Evolutionary conservation across 495 filamentous ascomycete species (phyloP), one percentile per base, ranked within the genome.

Genomic region (Hamigera avellanea): DNA sequence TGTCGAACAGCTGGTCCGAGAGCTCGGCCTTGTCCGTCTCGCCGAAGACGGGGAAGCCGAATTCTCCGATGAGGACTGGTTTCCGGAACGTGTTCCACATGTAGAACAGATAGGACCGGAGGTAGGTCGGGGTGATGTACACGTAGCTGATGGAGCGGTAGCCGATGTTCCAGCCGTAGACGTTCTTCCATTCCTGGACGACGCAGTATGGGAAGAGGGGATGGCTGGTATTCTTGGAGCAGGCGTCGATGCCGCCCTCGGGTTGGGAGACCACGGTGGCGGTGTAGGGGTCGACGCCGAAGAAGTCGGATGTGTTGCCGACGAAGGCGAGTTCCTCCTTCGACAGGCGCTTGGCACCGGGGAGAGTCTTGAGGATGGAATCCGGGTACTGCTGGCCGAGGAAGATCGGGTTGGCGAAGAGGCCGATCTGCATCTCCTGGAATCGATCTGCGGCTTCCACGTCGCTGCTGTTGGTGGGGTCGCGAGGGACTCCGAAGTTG

Each of bases 231-330:
- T 63, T 48, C n/a, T 39, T 35, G n/a, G 50, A 46, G 46, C 63
- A 69, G 19, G 42, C 42, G 9, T 50, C 41, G 37, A 64, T 50
- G 0, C 58, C 61, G 17, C 48, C 56, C n/a, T 43, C 37, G 0
- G 62, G 50, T 2, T 53, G 46, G 14, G 55, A 59, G 12, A 64
- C 54, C 6, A 66, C 52, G 6, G 59, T 60, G 15, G 62, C 57
- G 5, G 59, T 64, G 41, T 70, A 70, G 0, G 66, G 59, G 42
- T 70, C 65, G 36, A 69, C 53, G 8, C 51, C 59, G 37, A 63
- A 57, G 40, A 69, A 66, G 45, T 70, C 66, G 3, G 59, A 44
- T 2, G 61, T 64, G 19, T 51, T 23, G 9, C 21, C 21, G 12
- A 67, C 49, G 17, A 54, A 50, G 7, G 30, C 37, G 10, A 68